phyloP scores from a whole-genome alignment of 139 green algal genomes.

The Chlorella sp. region DNA sequence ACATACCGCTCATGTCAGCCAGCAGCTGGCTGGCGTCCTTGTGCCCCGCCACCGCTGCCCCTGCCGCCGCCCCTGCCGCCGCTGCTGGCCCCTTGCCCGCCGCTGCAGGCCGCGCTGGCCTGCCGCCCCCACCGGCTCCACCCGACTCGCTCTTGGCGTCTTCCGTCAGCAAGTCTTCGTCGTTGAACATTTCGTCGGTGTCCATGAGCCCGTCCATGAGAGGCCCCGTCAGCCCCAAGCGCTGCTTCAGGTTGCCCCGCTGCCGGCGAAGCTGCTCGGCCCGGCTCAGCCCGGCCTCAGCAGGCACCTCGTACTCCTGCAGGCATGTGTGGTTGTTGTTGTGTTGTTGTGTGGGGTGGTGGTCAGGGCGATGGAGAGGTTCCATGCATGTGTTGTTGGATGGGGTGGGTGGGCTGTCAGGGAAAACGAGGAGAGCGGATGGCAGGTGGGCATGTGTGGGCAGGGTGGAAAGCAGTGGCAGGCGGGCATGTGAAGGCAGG shows the following conservation, averaged over 20 bases:
- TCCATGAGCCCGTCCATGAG: slow-evolving; percentile 73
- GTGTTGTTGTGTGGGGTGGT: not conserved
- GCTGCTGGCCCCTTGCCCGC: slow-evolving; percentile 5
- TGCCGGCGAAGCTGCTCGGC: slow-evolving; percentile 72
- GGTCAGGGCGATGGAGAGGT: not conserved
- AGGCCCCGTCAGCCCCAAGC: slow-evolving; percentile 71
- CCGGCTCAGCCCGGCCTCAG: slow-evolving; percentile 28
- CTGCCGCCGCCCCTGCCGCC: not conserved
- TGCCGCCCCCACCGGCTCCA: not conserved
- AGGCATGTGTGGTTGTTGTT: too few species aligned
- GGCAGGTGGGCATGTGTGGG: not conserved
- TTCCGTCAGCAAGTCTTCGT: slow-evolving; percentile 77
- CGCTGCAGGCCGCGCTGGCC: not conserved
- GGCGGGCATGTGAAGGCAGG: not conserved
- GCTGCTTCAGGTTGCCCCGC: slow-evolving; percentile 70
- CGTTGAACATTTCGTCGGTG: slow-evolving; percentile 74
- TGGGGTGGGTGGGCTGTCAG: not conserved
- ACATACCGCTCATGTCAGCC: slow-evolving; percentile 47
- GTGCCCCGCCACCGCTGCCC: slow-evolving; percentile 25
- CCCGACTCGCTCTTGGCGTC: not conserved
- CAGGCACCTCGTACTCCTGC: slow-evolving; percentile 75
- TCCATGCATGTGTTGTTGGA: too few species aligned
- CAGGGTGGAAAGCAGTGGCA: not conserved
- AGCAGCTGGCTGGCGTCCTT: slow-evolving; percentile 66
- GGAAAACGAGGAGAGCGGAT: not conserved